These are phyloP conservation scores for Hypoxylon lienhwacheense DNA, from an alignment of 495 filamentous ascomycete genomes.

Conservation along the genomic window DNA sequence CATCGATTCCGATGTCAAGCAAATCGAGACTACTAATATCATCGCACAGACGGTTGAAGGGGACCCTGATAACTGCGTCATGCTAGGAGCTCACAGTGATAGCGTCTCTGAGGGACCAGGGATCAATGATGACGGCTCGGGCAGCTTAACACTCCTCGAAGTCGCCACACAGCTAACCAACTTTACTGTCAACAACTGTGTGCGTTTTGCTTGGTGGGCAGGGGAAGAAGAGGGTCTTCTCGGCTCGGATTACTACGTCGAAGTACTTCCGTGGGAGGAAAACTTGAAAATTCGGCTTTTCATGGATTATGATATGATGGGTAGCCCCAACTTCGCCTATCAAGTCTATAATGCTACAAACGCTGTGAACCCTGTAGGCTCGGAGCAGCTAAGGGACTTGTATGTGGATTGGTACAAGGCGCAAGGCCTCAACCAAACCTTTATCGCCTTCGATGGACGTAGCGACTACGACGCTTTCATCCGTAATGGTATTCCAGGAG, in stretches of 20 bases:
- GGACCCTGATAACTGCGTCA: conserved; percentile 59
- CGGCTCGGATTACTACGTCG: conserved; percentile 59
- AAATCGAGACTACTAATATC: conserved; percentile 54
- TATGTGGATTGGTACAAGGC: conserved; percentile 54
- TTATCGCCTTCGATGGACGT: conserved; percentile 58
- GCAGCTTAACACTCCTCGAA: conserved; percentile 56
- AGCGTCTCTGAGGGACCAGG: conserved; percentile 55
- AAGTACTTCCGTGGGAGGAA: conserved; percentile 50
- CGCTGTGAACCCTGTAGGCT: conserved; percentile 51
- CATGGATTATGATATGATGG: conserved; percentile 65
- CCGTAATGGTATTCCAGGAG: conserved; percentile 54
- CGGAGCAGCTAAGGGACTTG: conserved; percentile 53
- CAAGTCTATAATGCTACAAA: conserved; percentile 56
- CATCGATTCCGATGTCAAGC: conserved; percentile 54
- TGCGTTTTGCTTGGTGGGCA: conserved; percentile 61
- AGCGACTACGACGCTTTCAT: conserved; percentile 62
- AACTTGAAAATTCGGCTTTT: conserved; percentile 59
- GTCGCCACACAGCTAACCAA: conserved; percentile 53
- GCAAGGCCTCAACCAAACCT: conserved; percentile 54
- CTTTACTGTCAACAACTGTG: conserved; percentile 58
- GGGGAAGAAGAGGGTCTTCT: conserved; percentile 62
- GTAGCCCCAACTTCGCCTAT: conserved; percentile 57
- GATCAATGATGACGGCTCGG: conserved; percentile 57
- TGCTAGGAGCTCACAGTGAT: conserved; percentile 60
- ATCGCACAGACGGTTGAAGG: conserved; percentile 58